Percentiles rank a stretch among this genome's conserved stretches.
These are phyloP conservation scores for Cryoendolithus antarcticus DNA, from an alignment of 2,329 filamentous ascomycete species.

Conservation along the genomic window DNA sequence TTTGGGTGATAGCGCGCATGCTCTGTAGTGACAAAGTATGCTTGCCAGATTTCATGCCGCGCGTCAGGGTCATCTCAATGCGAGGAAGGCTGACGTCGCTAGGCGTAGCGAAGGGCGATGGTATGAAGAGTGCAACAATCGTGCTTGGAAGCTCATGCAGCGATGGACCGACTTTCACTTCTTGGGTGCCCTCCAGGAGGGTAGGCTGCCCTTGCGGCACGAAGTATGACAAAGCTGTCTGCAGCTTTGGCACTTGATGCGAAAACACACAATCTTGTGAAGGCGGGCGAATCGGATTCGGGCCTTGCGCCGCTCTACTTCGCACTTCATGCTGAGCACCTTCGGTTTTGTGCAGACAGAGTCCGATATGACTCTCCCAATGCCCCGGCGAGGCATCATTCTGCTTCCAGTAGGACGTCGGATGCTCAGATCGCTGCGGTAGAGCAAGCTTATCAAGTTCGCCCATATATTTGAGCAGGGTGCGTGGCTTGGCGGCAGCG, in stretches of 20 bases:
- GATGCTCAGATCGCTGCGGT: too few relatives aligned
- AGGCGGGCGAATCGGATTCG: too few relatives aligned
- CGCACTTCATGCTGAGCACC: not conserved
- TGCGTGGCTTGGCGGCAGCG: too few relatives aligned
- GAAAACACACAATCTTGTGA: not conserved
- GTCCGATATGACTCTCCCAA: not conserved
- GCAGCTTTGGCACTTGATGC: conserved; percentile 4
- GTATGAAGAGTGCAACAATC: conserved; percentile 9
- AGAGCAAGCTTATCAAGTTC: too few relatives aligned
- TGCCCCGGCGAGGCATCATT: not conserved
- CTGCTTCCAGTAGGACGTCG: not conserved
- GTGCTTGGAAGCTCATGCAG: not conserved
- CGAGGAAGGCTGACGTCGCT: conserved; percentile 7
- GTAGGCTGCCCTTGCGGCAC: not conserved
- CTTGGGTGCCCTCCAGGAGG: not conserved
- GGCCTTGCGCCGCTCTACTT: not conserved
- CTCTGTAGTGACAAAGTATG: conserved; percentile 1
- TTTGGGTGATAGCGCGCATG: conserved; percentile 1
- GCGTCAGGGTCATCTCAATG: conserved; percentile 7
- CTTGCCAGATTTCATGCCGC: not conserved
- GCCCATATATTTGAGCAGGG: too few relatives aligned
- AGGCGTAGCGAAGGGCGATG: conserved; percentile 6
- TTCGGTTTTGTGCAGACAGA: not conserved
- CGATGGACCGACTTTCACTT: not conserved
- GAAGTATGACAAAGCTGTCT: conserved; percentile 11